Base-by-base conservation (phyloP, 495 filamentous ascomycete genomes). In the Tuber borchii region DNA sequence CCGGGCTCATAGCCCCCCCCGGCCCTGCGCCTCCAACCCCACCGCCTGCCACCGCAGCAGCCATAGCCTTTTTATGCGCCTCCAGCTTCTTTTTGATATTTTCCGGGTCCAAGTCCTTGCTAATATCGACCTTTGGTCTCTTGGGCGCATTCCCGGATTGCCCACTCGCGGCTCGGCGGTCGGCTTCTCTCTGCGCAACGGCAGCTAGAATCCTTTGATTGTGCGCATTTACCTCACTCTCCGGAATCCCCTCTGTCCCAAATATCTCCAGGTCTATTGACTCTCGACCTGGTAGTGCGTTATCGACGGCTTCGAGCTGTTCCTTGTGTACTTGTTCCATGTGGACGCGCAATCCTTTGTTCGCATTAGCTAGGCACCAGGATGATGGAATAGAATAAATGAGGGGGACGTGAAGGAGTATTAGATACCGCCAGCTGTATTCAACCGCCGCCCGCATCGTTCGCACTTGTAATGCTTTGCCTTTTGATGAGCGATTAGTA, bases 271-370 rank as follows among this genome's bases (percentile, higher is more conserved):
- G 88, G 69, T 97, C 93, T 46, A 95, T 88, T 70, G 91, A 90
- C 76, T 91, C 88, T 56, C 96, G 90, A 79, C 93, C 94, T 0
- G 91, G 89, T 8, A 98, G 86, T 17, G 96, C 94, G 88, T 97
- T 97, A 78, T 97, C 95, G 75, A 99, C 94, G 44, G 88, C 88
- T 0, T 89, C 89, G 22, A 98, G 86, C 42, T 88, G 91, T 83
- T 98, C 95, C 83, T 99, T 99, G 86, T 99, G 95, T 37, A 99
- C 95, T 83, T 99, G 96, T 80, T 92, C 95, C 94, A 98, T 92
- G 83, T 99, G 95, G 40, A 98, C 96, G 34, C 90, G 91, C 70
- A 99, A 88, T 86, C 94, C 94, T 97, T 77, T 70, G 43, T 34
- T 34, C 26, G 34, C 48, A 71, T 31, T 26, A 75, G 65, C 81